phyloP scores from a whole-genome alignment of 108 stramenopile species.

The Skeletonema costatum region DNA sequence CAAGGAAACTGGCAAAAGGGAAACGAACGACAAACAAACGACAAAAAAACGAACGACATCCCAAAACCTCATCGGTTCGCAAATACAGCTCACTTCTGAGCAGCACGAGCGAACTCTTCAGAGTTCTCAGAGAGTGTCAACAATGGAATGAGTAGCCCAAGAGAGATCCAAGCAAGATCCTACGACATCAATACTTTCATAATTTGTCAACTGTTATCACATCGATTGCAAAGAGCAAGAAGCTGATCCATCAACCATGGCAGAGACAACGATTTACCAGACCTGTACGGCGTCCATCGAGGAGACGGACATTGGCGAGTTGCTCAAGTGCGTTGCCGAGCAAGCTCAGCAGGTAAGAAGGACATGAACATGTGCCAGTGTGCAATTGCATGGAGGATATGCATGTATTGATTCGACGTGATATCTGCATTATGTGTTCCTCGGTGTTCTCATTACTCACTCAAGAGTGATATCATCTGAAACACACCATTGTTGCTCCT shows the following conservation, averaged over 20 bases:
- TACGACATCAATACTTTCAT: too few relatives aligned
- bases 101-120: too few relatives aligned
- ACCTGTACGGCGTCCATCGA: background rate
- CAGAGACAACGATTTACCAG: background rate
- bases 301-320: background rate
- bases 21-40: too few relatives aligned
- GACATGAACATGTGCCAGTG: background rate
- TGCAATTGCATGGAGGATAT: background rate
- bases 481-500: too few relatives aligned
- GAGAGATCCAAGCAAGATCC: too few relatives aligned
- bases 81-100: too few relatives aligned
- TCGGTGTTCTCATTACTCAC: background rate
- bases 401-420: background rate
- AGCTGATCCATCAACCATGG: conserved; percentile 1
- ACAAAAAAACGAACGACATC: too few relatives aligned
- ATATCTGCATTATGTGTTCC: background rate
- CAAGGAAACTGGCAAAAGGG: too few relatives aligned
- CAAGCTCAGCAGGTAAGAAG: background rate
- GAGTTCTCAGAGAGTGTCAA: too few relatives aligned
- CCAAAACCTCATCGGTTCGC: too few relatives aligned
- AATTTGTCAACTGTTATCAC: background rate
- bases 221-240: background rate
- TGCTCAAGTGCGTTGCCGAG: conserved; percentile 2
- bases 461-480: too few relatives aligned
- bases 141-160: too few relatives aligned